A percentile compares a stretch with the other conserved stretches of the same genome.
Evolutionary conservation across 2,329 filamentous ascomycete species (phyloP).

Genomic region (Penicillium sp.): DNA sequence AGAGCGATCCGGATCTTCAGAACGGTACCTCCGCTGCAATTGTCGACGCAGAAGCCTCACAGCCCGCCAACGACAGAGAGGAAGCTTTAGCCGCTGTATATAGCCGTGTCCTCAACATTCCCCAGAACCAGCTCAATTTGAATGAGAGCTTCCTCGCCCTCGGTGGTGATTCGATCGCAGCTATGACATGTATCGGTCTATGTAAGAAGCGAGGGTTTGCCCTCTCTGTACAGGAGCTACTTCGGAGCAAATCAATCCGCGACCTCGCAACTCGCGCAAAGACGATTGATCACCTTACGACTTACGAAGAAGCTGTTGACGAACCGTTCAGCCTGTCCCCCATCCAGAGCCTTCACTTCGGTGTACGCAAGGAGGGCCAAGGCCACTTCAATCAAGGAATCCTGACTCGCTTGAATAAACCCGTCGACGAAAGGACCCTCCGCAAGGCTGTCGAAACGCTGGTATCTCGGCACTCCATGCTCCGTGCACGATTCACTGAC

Average conservation of each 20-base stretch:
- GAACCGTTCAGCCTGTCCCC: constrained; percentile 35
- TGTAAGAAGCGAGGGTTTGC: constrained; percentile 47
- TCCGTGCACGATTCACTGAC: constrained; percentile 32
- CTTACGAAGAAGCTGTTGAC: constrained; percentile 33
- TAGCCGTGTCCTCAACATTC: constrained; percentile 40
- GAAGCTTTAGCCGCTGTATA: constrained; percentile 32
- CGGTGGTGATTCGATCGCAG: constrained; percentile 50
- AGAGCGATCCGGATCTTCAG: constrained; percentile 25
- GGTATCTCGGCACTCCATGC: constrained; percentile 37
- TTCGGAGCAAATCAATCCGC: constrained; percentile 47
- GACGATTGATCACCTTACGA: constrained; percentile 26
- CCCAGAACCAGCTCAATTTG: constrained; percentile 29
- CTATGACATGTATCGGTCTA: constrained; percentile 49
- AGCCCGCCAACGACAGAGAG: constrained; percentile 27
- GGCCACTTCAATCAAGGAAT: constrained; percentile 42
- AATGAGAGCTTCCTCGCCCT: constrained; percentile 43
- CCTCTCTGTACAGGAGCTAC: constrained; percentile 48
- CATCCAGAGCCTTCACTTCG: constrained; percentile 39
- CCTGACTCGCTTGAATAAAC: constrained; percentile 28
- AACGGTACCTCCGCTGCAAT: neutral
- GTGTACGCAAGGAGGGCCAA: constrained; percentile 29
- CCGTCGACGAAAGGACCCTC: constrained; percentile 23
- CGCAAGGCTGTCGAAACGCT: constrained; percentile 29
- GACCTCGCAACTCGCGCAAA: constrained; percentile 33
- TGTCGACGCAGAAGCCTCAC: neutral